These are phyloP conservation scores for Botryotinia convoluta DNA, from an alignment of 2,329 filamentous ascomycete species.

Conservation along the genomic window DNA sequence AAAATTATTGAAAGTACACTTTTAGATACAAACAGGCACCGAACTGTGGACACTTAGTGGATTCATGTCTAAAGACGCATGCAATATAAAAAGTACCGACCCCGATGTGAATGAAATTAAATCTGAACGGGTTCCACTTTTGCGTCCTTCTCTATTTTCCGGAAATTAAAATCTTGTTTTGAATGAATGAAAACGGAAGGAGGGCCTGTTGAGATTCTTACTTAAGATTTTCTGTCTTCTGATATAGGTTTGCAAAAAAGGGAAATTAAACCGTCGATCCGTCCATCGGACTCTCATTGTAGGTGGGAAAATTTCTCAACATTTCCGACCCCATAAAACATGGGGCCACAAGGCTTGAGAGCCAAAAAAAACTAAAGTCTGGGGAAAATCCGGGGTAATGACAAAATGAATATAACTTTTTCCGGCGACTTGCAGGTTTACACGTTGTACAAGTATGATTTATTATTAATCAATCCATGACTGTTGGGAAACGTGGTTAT, in stretches of 20 bases:
- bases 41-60: not conserved
- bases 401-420: not conserved
- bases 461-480: not conserved
- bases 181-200: not conserved
- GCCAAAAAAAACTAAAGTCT: not conserved
- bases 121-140: not conserved
- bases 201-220: not conserved
- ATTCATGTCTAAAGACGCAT: not conserved
- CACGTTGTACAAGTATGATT: not conserved
- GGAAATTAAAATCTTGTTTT: not conserved
- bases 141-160: not conserved
- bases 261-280: not conserved
- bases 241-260: not conserved
- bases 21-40: not conserved
- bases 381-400: not conserved
- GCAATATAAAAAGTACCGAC: too few relatives aligned
- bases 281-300: not conserved
- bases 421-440: not conserved
- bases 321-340: not conserved
- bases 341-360: not conserved
- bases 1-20: not conserved
- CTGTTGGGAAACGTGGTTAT: not conserved
- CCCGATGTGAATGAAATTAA: not conserved
- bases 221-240: not conserved
- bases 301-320: slow-evolving; percentile 9